Conservation (phyloP, 352 stramenopile species). For the Globisporangium cylindrosporum region DNA sequence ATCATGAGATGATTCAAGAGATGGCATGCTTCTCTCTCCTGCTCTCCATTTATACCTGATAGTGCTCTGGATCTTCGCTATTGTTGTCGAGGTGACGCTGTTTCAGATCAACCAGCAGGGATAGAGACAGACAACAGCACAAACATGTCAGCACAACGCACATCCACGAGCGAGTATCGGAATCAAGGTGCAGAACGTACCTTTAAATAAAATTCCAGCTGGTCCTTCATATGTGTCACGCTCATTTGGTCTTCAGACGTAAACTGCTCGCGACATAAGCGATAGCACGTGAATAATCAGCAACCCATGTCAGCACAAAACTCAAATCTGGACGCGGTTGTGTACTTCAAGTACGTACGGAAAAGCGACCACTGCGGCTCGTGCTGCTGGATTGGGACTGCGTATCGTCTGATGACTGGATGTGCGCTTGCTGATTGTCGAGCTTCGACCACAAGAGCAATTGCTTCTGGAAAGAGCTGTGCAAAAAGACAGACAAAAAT, state of each 20-base stretch:
- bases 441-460: constrained; percentile 74
- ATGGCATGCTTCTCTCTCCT: neutral
- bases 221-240: constrained; percentile 71
- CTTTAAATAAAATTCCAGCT: constrained; percentile 88
- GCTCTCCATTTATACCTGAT: constrained; percentile 11
- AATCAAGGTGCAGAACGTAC: constrained; percentile 20
- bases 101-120: neutral
- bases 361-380: constrained; percentile 47
- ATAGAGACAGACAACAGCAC: neutral
- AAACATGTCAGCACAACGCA: neutral
- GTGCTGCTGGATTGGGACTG: constrained; percentile 59
- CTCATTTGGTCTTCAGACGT: constrained; percentile 51
- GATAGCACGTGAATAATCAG: neutral
- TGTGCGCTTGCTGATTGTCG: constrained; percentile 50
- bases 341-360: constrained; percentile 25
- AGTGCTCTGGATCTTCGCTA: constrained; percentile 13
- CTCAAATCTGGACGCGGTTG: neutral
- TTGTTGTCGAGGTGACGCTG: constrained; percentile 41
- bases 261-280: constrained; percentile 27
- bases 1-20: neutral
- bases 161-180: neutral
- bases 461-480: constrained; percentile 71
- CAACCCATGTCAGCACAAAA: neutral
- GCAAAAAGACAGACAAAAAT: neutral
- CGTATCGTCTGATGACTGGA: constrained; percentile 45